Conservation (phyloP, 2,329 filamentous ascomycete species). For the Claviceps africana region DNA sequence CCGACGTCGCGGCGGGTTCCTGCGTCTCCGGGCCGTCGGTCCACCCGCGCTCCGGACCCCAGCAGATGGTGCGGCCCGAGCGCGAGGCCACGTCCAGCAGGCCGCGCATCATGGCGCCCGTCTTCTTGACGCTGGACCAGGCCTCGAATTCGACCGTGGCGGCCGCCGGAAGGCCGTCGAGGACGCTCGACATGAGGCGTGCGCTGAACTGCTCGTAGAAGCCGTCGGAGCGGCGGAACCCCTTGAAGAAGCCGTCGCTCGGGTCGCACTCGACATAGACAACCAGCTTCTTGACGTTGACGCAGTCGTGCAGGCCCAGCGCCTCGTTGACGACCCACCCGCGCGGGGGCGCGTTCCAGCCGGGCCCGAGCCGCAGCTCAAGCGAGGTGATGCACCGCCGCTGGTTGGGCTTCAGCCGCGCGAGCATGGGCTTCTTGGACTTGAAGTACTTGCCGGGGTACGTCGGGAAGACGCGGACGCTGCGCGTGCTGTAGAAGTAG, state of each 20-base stretch:
- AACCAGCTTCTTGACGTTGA: slow-evolving; percentile 42
- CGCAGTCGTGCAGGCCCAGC: slow-evolving; percentile 50
- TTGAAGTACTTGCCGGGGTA: slow-evolving; percentile 54
- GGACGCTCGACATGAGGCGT: slow-evolving; percentile 39
- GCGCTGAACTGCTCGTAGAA: slow-evolving; percentile 58
- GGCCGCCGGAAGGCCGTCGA: slow-evolving; percentile 43
- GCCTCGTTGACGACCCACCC: slow-evolving; percentile 55
- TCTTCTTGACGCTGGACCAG: slow-evolving; percentile 49
- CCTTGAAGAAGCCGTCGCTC: slow-evolving; percentile 50
- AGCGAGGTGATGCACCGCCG: slow-evolving; percentile 47
- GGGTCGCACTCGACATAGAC: slow-evolving; percentile 64
- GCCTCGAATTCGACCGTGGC: slow-evolving; percentile 55
- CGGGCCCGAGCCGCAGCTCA: slow-evolving; percentile 58
- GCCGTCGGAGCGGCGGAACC: slow-evolving; percentile 49
- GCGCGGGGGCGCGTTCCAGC: slow-evolving; percentile 55
- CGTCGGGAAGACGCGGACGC: slow-evolving; percentile 54
- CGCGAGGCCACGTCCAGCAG: slow-evolving; percentile 39
- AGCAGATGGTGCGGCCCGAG: slow-evolving; percentile 40
- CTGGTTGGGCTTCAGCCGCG: slow-evolving; percentile 47
- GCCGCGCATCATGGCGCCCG: slow-evolving; percentile 48
- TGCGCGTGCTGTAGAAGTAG: slow-evolving; percentile 49
- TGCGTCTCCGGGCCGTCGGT: slow-evolving; percentile 32
- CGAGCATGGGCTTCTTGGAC: slow-evolving; percentile 56
- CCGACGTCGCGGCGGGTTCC: not conserved
- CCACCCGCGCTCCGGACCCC: slow-evolving; percentile 57